Percentiles rank a stretch among this genome's conserved stretches.
phyloP scores from a whole-genome alignment of 768 basidiomycete species.

The Xanthoconium purpureum region DNA sequence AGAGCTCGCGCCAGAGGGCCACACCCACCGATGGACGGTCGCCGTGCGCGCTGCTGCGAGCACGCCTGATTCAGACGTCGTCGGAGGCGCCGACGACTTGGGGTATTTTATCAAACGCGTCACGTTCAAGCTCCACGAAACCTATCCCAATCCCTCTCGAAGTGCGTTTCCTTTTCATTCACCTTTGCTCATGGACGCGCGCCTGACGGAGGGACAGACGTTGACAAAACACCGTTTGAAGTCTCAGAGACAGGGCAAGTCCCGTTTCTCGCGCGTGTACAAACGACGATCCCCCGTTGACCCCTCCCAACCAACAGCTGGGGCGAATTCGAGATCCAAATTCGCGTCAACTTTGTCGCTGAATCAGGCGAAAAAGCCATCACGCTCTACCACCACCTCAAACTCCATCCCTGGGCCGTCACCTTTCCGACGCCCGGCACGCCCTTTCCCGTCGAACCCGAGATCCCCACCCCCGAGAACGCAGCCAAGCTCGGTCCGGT shows the following conservation, averaged over 20 bases:
- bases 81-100: slow-evolving; percentile 89
- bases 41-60: slow-evolving; percentile 88
- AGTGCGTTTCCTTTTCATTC: slow-evolving; percentile 49
- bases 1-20: slow-evolving; percentile 57
- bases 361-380: slow-evolving; percentile 93
- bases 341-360: slow-evolving; percentile 82
- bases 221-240: slow-evolving; percentile 93
- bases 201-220: slow-evolving; percentile 43
- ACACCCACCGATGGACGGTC: slow-evolving; percentile 96
- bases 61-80: slow-evolving; percentile 64
- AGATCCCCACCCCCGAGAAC: slow-evolving; percentile 63
- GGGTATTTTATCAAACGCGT: slow-evolving; percentile 93
- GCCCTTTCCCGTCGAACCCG: slow-evolving; percentile 45
- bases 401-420: slow-evolving; percentile 85
- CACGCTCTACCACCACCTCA: slow-evolving; percentile 87
- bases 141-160: slow-evolving; percentile 85
- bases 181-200: no score
- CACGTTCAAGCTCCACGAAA: slow-evolving; percentile 96
- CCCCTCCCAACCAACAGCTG: slow-evolving; percentile 49
- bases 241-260: slow-evolving; percentile 91
- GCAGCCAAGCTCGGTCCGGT: slow-evolving; percentile 74
- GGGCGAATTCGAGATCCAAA: slow-evolving; percentile 98
- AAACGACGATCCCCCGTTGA: neutral
- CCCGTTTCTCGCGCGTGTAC: neutral
- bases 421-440: slow-evolving; percentile 24